Evolutionary conservation across 169 alveolate genomes (phyloP), one percentile per base, ranked within the genome.

Genomic region (Cryptosporidium ubiquitum): DNA sequence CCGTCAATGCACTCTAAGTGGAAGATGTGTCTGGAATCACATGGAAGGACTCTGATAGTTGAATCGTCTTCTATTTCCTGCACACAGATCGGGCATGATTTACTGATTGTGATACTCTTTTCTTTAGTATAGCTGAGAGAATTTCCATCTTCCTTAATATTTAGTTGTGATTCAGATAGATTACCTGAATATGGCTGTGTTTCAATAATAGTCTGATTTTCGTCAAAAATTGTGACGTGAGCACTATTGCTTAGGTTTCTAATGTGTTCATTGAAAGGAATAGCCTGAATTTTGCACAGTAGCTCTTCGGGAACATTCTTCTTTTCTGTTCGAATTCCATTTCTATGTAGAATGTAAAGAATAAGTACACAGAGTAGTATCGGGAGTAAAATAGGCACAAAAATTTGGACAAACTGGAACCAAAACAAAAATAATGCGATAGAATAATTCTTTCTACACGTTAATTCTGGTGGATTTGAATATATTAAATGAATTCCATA

Each of bases 1-100:
- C 74, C 89, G 61, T 79, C 89, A 42, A 79, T 79, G 55, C 89
- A 79, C 23, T 79, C 89, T 47, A 40, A 44, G 51, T 79, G 89
- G 42, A 61, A 79, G 33, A 79, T 79, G 31, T 79, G 89, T 12
- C 89, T 58, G 35, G 52, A 29, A 42, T 79, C 89, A 31, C 89
- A 79, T 39, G 89, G 89, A 12, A 79, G 68, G 16, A 79, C 64
- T 37, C 89, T 26, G n/a, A 79, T 79, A 26, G 55, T 44, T 40
- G 58, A 75, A 42, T 79, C 69, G 37, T 79, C 89, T 16, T 79
- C 75, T 33, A 79, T 79, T n/a, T 79, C 89, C 66, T 79, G 89
- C 18, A 79, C 89, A 58, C 89, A 79, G 14, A 79, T 79, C 9
- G 89, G 89, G 40, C 89, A 79, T 31, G 64, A 58, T 31, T 61